A percentile compares a stretch with the other conserved stretches of the same genome.
These are phyloP conservation scores for Nymphaea thermarum DNA, from an alignment of 164 flowering plant genomes.

Conservation along the genomic window DNA sequence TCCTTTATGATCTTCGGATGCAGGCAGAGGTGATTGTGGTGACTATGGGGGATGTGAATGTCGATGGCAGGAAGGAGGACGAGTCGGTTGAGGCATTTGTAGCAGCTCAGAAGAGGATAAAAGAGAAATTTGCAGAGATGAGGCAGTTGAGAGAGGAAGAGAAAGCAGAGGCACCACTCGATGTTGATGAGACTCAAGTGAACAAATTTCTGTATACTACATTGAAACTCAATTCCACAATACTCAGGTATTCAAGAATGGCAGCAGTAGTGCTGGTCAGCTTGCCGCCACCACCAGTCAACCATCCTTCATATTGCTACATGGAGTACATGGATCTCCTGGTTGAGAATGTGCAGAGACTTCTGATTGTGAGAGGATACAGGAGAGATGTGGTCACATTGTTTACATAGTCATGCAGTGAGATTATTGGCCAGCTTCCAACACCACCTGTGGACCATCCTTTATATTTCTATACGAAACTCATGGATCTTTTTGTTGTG, in stretches of 20 bases:
- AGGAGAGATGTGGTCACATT: constrained; percentile 91
- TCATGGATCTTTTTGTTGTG: no score
- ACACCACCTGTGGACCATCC: no score
- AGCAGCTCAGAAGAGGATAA: constrained; percentile 54
- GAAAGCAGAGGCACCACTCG: constrained; percentile 68
- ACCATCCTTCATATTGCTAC: constrained; percentile 86
- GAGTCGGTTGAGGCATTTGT: constrained; percentile 78
- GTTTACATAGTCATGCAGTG: constrained; percentile 51
- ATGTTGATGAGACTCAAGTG: constrained; percentile 78
- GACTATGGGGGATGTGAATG: constrained; percentile 65
- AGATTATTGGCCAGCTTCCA: no score
- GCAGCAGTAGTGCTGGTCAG: constrained; percentile 97
- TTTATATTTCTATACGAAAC: no score
- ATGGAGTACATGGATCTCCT: constrained; percentile 98
- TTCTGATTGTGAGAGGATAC: constrained; percentile 91
- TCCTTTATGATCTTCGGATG: constrained; percentile 97
- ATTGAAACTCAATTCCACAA: constrained; percentile 81
- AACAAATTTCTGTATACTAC: constrained; percentile 91
- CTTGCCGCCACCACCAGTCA: constrained; percentile 81
- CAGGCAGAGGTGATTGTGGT: constrained; percentile 95
- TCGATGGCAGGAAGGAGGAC: constrained; percentile 56
- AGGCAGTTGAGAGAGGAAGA: constrained; percentile 38
- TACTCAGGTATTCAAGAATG: constrained; percentile 87
- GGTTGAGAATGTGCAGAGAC: constrained; percentile 88
- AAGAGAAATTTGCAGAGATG: constrained; percentile 44